phyloP scores from a whole-genome alignment of 495 filamentous ascomycete genomes.

The Talaromyces proteolyticus region DNA sequence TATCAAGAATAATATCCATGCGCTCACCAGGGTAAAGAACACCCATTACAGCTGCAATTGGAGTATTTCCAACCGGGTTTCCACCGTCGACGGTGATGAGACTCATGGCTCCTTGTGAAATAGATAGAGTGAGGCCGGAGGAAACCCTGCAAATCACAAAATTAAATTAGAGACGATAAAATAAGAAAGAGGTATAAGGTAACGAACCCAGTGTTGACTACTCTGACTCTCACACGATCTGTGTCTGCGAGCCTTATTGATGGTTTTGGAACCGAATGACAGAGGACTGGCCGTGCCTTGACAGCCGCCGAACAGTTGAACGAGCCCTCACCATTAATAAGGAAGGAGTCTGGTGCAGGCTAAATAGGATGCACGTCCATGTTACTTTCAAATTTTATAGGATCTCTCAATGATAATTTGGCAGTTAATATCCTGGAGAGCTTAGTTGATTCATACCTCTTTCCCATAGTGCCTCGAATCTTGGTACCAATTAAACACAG shows the following conservation, averaged over 20 bases:
- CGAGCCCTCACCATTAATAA: slow-evolving; percentile 42
- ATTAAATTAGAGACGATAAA: neutral
- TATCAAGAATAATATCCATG: slow-evolving; percentile 33
- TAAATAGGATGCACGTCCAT: neutral
- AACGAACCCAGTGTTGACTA: neutral
- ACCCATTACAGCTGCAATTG: slow-evolving; percentile 25
- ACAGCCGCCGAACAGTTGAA: slow-evolving; percentile 45
- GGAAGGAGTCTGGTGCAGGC: slow-evolving; percentile 46
- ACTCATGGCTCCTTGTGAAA: slow-evolving; percentile 19
- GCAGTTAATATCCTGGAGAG: neutral
- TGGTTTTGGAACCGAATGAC: neutral
- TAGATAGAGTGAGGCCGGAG: slow-evolving; percentile 11
- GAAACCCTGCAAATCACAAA: neutral
- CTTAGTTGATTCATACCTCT: slow-evolving; percentile 22
- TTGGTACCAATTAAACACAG: slow-evolving; percentile 40
- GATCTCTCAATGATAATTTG: too few species aligned
- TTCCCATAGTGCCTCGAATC: slow-evolving; percentile 34
- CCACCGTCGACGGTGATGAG: slow-evolving; percentile 38
- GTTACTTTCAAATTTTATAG: neutral
- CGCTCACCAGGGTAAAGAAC: slow-evolving; percentile 44
- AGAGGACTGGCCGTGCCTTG: slow-evolving; percentile 31
- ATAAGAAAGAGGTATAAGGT: neutral
- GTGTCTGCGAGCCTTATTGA: neutral
- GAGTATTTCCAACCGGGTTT: slow-evolving; percentile 15
- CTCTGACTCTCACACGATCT: neutral